Conservation (phyloP, 169 alveolate species). For the Cryptosporidium ryanae region DNA sequence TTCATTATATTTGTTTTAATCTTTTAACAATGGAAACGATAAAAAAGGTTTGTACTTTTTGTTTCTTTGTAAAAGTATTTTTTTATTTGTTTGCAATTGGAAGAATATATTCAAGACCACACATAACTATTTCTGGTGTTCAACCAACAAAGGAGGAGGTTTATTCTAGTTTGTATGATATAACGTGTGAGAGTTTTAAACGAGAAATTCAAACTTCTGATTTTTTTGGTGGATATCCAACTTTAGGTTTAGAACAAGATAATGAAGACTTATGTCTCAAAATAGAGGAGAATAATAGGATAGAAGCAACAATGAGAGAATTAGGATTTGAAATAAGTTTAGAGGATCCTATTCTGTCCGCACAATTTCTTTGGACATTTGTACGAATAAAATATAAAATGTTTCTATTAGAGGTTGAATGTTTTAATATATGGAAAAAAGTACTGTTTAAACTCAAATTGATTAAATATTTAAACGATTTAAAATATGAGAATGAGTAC, state of each 20-base stretch:
- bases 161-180: neutral
- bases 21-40: no score
- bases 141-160: constrained; percentile 7
- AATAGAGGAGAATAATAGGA: constrained; percentile 24
- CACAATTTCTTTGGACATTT: constrained; percentile 46
- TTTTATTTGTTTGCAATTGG: neutral
- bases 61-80: no score
- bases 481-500: constrained; percentile 19
- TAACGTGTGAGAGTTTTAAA: constrained; percentile 1
- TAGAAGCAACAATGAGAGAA: constrained; percentile 32
- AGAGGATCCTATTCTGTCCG: constrained; percentile 27
- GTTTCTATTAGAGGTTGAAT: constrained; percentile 4
- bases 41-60: no score
- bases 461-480: neutral
- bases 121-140: neutral
- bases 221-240: constrained; percentile 48
- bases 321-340: constrained; percentile 6
- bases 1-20: no score
- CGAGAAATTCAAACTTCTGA: neutral
- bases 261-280: constrained; percentile 16
- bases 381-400: constrained; percentile 17
- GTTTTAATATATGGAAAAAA: constrained; percentile 18
- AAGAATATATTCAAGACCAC: constrained; percentile 9
- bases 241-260: neutral
- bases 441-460: neutral